These are phyloP conservation scores for Elsinoe australis DNA, from an alignment of 2,329 filamentous ascomycete species.

Conservation along the genomic window DNA sequence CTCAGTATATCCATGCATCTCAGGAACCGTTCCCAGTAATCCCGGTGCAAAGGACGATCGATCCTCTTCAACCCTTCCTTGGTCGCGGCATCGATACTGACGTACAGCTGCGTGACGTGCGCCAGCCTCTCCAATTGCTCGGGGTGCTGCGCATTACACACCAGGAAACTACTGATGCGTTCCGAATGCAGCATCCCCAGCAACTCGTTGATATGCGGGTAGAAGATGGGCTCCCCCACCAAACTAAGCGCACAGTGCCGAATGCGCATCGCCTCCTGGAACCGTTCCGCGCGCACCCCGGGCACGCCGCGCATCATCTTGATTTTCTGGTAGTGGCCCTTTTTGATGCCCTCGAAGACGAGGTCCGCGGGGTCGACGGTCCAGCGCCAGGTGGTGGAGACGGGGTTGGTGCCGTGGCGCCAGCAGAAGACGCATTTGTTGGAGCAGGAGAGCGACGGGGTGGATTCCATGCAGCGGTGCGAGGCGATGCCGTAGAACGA, in stretches of 20 bases:
- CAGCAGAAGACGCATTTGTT: constrained; percentile 99
- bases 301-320: constrained; percentile 94
- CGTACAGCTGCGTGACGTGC: constrained; percentile 90
- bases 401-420: constrained; percentile 94
- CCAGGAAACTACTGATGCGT: constrained; percentile 85
- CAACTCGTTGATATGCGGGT: constrained; percentile 94
- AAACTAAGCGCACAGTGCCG: constrained; percentile 86
- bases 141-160: constrained; percentile 95
- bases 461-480: constrained; percentile 97
- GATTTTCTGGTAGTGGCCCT: constrained; percentile 92
- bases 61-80: constrained; percentile 79
- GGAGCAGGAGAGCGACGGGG: constrained; percentile 86
- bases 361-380: constrained; percentile 81
- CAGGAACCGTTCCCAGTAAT: constrained; percentile 96
- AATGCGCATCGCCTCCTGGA: constrained; percentile 86
- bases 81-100: constrained; percentile 91
- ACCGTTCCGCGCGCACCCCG: constrained; percentile 83
- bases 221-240: constrained; percentile 97
- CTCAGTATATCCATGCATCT: constrained; percentile 83
- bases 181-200: constrained; percentile 73
- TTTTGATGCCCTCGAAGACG: constrained; percentile 85
- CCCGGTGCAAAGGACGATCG: constrained; percentile 83
- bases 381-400: constrained; percentile 96
- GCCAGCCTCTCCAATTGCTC: constrained; percentile 75
- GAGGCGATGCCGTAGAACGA: constrained; percentile 96